phyloP scores from a whole-genome alignment of 345 rosid species.

The Rhizophora apiculata region DNA sequence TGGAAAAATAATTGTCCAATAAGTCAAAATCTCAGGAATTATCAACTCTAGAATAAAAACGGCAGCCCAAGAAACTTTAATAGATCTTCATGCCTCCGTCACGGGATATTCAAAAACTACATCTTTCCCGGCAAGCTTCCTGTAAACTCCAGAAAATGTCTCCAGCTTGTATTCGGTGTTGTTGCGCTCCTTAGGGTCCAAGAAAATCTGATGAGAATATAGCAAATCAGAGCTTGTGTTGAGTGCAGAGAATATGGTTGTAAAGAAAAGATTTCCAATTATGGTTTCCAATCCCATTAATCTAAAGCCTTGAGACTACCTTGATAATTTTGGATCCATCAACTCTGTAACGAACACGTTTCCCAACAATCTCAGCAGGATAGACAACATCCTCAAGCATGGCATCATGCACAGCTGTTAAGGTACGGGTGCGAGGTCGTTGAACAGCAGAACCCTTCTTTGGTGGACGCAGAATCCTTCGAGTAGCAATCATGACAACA shows the following conservation, averaged over 20 bases:
- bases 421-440: constrained; percentile 69
- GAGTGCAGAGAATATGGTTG: too few species aligned
- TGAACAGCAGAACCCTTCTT: constrained; percentile 80
- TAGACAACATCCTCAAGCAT: constrained; percentile 70
- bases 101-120: constrained; percentile 80
- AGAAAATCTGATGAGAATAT: constrained; percentile 44
- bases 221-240: too few species aligned
- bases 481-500: constrained; percentile 60
- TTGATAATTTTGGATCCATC: constrained; percentile 68
- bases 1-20: neutral
- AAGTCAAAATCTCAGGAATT: constrained; percentile 8
- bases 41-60: constrained; percentile 3
- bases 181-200: constrained; percentile 76
- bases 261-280: too few species aligned
- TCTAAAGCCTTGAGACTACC: constrained; percentile 25
- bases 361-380: constrained; percentile 81
- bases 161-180: constrained; percentile 80
- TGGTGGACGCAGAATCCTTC: constrained; percentile 72
- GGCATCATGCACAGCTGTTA: constrained; percentile 67
- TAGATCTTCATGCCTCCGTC: constrained; percentile 47
- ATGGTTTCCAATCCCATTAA: too few species aligned
- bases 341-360: constrained; percentile 54
- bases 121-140: constrained; percentile 82
- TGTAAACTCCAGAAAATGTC: constrained; percentile 68
- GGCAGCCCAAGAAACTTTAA: neutral